A percentile compares a stretch with the other conserved stretches of the same genome.
These are phyloP conservation scores for Parastagonospora avenae DNA, from an alignment of 2,329 filamentous ascomycete genomes.

Conservation along the genomic window DNA sequence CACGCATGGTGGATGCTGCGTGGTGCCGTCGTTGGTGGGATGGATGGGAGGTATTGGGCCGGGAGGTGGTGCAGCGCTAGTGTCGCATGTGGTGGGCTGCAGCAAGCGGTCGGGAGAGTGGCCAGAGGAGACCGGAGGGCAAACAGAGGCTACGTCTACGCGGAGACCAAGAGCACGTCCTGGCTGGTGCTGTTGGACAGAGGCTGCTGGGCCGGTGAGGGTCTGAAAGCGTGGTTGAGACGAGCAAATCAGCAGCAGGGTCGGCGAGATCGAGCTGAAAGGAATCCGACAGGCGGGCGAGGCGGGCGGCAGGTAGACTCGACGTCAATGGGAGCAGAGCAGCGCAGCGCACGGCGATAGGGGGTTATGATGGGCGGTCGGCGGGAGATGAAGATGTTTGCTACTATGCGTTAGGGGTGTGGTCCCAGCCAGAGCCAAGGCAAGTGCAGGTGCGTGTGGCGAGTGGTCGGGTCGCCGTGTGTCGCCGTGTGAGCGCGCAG, in stretches of 20 bases:
- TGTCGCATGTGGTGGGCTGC: constrained; percentile 37
- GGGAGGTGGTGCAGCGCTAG: constrained; percentile 38
- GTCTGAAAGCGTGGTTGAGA: constrained; percentile 13
- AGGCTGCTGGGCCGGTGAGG: constrained; percentile 1
- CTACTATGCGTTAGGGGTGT: constrained; percentile 37
- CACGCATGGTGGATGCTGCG: constrained; percentile 74
- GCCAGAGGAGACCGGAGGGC: constrained; percentile 12
- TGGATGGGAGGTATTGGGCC: constrained; percentile 14
- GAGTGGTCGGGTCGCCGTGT: constrained; percentile 13
- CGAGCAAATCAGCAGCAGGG: constrained; percentile 13
- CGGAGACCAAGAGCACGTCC: background rate
- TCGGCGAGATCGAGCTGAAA: constrained; percentile 17
- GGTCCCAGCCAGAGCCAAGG: constrained; percentile 15
- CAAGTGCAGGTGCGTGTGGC: constrained; percentile 34
- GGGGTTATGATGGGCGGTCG: constrained; percentile 26
- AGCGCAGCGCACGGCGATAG: constrained; percentile 13
- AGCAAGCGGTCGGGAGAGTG: constrained; percentile 13
- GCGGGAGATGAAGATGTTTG: constrained; percentile 38
- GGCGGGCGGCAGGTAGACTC: constrained; percentile 12
- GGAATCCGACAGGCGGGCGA: constrained; percentile 16
- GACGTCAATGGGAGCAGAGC: constrained; percentile 5
- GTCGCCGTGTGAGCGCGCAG: constrained; percentile 6
- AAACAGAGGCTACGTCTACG: constrained; percentile 23
- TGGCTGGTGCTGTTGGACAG: background rate
- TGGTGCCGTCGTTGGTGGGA: constrained; percentile 17